A percentile compares a stretch with the other conserved stretches of the same genome.
Evolutionary conservation across 2,329 filamentous ascomycete species (phyloP).

Genomic region (Trichoderma harzianum): DNA sequence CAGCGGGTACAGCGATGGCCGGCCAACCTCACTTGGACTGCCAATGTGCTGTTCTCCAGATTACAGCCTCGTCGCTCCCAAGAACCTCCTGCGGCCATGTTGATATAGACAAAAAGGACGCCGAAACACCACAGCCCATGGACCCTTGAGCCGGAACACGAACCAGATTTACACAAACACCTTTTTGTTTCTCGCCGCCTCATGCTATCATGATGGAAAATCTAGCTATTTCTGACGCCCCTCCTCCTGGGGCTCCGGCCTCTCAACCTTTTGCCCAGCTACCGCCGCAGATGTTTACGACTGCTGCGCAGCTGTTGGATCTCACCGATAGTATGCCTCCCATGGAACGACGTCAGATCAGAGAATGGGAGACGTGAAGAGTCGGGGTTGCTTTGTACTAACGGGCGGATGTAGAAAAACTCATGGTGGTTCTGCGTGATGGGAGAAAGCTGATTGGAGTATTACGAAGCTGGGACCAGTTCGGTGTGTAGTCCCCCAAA

Average conservation of each 20-base stretch:
- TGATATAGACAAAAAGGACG: neutral
- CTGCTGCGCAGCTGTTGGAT: constrained; percentile 90
- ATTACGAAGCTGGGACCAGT: constrained; percentile 94
- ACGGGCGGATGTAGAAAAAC: constrained; percentile 67
- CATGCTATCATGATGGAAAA: constrained; percentile 49
- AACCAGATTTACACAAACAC: neutral
- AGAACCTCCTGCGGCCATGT: neutral
- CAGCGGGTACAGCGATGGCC: neutral
- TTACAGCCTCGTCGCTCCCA: neutral
- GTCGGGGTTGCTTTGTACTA: constrained; percentile 18
- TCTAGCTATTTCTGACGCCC: constrained; percentile 48
- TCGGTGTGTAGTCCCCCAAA: constrained; percentile 60
- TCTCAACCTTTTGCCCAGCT: constrained; percentile 59
- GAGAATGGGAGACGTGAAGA: neutral
- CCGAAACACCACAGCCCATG: constrained; percentile 2
- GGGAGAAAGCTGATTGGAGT: constrained; percentile 92
- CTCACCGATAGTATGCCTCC: constrained; percentile 84
- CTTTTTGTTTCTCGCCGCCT: neutral
- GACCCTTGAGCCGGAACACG: neutral
- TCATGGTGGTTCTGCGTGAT: constrained; percentile 86
- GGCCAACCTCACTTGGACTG: neutral
- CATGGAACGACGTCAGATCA: neutral
- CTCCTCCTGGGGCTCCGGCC: constrained; percentile 38
- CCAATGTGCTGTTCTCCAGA: neutral
- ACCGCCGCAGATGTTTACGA: constrained; percentile 97